Conservation (phyloP, 345 rosid genomes). For the Lepidium didymum region DNA sequence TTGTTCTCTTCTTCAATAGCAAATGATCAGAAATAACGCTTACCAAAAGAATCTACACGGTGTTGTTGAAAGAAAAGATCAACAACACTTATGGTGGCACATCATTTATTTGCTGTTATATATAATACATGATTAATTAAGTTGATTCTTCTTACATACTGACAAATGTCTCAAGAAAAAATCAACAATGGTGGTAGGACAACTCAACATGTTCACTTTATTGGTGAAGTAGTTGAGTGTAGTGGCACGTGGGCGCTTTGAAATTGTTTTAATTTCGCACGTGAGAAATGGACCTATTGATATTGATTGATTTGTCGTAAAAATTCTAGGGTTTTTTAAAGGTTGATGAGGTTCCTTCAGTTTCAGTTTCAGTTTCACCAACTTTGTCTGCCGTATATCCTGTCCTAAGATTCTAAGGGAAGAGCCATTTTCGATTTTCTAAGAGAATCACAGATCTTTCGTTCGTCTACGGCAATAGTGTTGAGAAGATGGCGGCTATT, state of each 20-base stretch:
- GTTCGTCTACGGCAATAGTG: background rate
- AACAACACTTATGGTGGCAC: too few species aligned
- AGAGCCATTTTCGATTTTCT: background rate
- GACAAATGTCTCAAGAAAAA: background rate
- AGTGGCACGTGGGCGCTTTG: conserved; percentile 6
- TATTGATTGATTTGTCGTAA: background rate
- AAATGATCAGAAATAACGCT: too few species aligned
- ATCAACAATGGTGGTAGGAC: conserved; percentile 12
- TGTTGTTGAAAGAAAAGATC: too few species aligned
- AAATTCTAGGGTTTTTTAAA: conserved; percentile 13
- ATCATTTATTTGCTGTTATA: too few species aligned
- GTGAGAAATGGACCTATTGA: conserved; percentile 13
- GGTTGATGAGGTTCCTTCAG: background rate
- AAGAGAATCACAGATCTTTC: background rate
- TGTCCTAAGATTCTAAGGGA: background rate
- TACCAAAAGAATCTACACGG: too few species aligned
- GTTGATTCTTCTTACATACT: too few species aligned
- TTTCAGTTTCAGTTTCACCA: background rate
- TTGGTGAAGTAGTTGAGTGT: conserved; percentile 22
- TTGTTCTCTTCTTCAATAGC: too few species aligned
- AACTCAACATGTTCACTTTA: background rate
- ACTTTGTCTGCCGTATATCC: background rate
- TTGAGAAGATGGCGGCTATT: conserved; percentile 31
- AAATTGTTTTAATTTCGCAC: background rate
- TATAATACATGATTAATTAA: too few species aligned